Evolutionary conservation across 345 rosid genomes (phyloP).

Genomic region (Carallia brachiata): DNA sequence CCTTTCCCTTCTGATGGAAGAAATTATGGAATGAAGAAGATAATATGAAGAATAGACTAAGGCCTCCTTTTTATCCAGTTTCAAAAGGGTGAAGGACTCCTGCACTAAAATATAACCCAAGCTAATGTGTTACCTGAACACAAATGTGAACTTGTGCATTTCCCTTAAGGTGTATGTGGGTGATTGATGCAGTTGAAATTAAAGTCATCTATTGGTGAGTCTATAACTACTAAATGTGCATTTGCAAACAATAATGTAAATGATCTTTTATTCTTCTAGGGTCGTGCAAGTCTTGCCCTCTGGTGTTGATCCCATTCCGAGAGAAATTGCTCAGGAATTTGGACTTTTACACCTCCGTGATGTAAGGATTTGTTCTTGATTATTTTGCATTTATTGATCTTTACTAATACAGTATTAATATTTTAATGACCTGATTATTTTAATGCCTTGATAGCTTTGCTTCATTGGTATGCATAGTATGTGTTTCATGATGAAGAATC

Average conservation of each 20-base stretch:
- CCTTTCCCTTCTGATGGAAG: too few relatives aligned
- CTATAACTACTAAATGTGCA: neutral
- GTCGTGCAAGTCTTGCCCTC: slow-evolving; percentile 52
- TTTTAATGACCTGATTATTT: neutral
- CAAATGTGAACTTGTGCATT: neutral
- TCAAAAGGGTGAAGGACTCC: too few relatives aligned
- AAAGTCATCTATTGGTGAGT: neutral
- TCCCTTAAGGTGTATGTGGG: neutral
- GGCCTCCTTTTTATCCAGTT: too few relatives aligned
- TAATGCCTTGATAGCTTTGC: neutral
- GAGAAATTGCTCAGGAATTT: slow-evolving; percentile 60
- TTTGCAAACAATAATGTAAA: neutral
- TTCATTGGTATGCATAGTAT: neutral
- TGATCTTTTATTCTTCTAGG: slow-evolving; percentile 39
- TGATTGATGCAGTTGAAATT: neutral
- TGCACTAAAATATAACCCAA: too few relatives aligned
- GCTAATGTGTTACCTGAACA: too few relatives aligned
- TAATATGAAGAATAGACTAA: too few relatives aligned
- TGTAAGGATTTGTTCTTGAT: slow-evolving; percentile 40
- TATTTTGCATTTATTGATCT: neutral
- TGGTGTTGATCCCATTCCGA: slow-evolving; percentile 76
- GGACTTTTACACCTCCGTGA: slow-evolving; percentile 66
- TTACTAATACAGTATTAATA: neutral
- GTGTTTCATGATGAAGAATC: neutral
- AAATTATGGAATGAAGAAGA: too few relatives aligned